phyloP scores from a whole-genome alignment of 495 filamentous ascomycete species.

The Tuber umbilicatum region DNA sequence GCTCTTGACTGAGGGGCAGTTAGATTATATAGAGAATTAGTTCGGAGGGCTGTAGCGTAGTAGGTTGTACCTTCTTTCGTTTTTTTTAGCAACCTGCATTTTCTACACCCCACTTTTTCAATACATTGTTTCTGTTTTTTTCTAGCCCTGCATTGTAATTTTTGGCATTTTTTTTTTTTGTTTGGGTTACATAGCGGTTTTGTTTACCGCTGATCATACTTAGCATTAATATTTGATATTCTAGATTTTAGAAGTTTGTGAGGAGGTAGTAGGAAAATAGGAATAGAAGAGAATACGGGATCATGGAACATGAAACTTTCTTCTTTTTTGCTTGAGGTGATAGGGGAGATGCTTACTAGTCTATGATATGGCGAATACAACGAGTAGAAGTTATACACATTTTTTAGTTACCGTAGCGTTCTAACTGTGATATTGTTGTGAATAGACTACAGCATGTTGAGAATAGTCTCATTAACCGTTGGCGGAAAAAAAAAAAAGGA shows the following conservation, averaged over 20 bases:
- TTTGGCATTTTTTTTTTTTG: background rate
- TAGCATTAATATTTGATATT: background rate
- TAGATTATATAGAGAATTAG: background rate
- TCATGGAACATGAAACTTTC: background rate
- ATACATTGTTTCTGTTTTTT: background rate
- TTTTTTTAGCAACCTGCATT: background rate
- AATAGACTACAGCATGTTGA: background rate
- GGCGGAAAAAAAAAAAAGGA: no score
- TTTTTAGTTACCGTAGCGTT: background rate
- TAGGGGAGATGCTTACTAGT: background rate
- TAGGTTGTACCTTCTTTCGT: background rate
- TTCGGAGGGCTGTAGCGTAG: background rate
- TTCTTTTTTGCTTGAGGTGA: background rate
- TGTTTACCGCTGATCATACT: background rate
- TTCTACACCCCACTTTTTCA: background rate
- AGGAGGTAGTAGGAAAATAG: background rate
- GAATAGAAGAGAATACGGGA: background rate
- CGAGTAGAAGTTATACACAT: background rate
- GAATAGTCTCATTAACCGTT: no score
- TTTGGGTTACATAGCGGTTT: background rate
- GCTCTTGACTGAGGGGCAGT: background rate
- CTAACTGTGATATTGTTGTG: background rate
- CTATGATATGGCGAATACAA: background rate
- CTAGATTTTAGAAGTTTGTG: background rate
- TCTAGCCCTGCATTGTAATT: background rate